Base-by-base conservation (phyloP, 2,329 filamentous ascomycete genomes). In the Verticillium tricorpus region DNA sequence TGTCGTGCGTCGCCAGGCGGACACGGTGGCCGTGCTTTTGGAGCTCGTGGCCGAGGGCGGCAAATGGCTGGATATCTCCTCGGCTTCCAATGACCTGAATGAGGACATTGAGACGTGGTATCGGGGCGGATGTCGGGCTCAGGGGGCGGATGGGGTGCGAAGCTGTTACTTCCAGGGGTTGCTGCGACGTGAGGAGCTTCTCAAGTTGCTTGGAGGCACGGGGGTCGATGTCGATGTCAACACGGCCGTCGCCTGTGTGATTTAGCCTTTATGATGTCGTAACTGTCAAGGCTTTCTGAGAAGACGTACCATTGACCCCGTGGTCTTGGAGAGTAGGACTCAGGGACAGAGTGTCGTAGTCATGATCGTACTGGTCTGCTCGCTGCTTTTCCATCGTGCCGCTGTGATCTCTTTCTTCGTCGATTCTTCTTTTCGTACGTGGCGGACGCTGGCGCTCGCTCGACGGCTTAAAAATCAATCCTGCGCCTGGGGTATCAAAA, bases 41-140 rank as follows among this genome's bases (percentile, higher is more conserved):
- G 4, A 86, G 68, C 15, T 78, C 76, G 54, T 76, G 77, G 0
- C 82, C 83, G 1, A 86, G 69, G 0, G 82, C 81, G 58, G 85
- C 69, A 60, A 85, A 85, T 0, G 83, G 82, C 61, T 85, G 83
- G 1, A 85, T 80, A 68, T 85, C 83, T n/a, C 83, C 83, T 35
- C 80, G 74, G 14, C 73, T 76, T 22, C 80, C 80, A 1, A 85
- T 82, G 2, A 85, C 79, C 60, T 85, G 82, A 60, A 85, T 82
- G 5, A 84, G 80, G 52, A 85, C 78, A 60, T 84, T 85, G 28
- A 84, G 69, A 2, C 28, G 25, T 9, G 45, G 45, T 8, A n/a
- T n/a, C 5, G 45, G 19, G 19, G n/a, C 19, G 9, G 45, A 11
- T 12, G 54, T 32, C 7, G 54, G 31, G 17, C 31, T 34, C 25